A percentile compares a stretch with the other conserved stretches of the same genome.
These are phyloP conservation scores for Chenopodium quinoa DNA, from an alignment of 148 eudicot genomes.

Conservation along the genomic window DNA sequence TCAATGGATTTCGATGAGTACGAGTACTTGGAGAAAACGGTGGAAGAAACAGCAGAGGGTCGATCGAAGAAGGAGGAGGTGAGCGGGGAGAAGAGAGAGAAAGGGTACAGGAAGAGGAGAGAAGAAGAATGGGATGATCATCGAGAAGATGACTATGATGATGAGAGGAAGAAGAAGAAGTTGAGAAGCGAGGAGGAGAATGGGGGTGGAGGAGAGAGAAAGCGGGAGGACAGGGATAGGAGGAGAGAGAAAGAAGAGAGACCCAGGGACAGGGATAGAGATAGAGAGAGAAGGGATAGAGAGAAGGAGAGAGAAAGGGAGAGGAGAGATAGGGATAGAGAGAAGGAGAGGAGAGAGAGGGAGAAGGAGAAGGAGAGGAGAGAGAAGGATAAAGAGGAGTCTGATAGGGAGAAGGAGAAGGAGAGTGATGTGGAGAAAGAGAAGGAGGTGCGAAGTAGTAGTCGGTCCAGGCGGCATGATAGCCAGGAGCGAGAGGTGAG, in stretches of 20 bases:
- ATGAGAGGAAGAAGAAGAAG: conserved; percentile 37
- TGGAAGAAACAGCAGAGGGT: conserved; percentile 44
- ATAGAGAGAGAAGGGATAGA: conserved; percentile 31
- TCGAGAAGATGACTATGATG: conserved; percentile 26
- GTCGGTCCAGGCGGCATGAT: conserved; percentile 32
- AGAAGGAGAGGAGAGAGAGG: conserved; percentile 28
- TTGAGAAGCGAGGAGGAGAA: conserved; percentile 41
- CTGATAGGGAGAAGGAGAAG: conserved; percentile 26
- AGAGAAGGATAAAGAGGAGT: no score
- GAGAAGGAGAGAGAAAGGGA: conserved; percentile 30
- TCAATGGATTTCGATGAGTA: conserved; percentile 94
- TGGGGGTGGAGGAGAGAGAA: conserved; percentile 26
- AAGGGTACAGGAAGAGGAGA: conserved; percentile 49
- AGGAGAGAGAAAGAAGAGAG: conserved; percentile 29
- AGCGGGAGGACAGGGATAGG: conserved; percentile 21
- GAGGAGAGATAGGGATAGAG: conserved; percentile 27
- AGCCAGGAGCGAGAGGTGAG: conserved; percentile 31
- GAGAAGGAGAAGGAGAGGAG: conserved; percentile 19
- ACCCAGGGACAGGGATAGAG: conserved; percentile 26
- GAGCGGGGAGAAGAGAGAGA: conserved; percentile 44
- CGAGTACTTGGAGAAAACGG: conserved; percentile 83
- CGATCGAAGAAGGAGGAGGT: conserved; percentile 35
- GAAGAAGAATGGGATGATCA: conserved; percentile 26
- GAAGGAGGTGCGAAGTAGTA: conserved; percentile 23
- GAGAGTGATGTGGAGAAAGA: conserved; percentile 25